These are phyloP conservation scores for Rhizopus stolonifer DNA, from an alignment of 371 early-diverging fungal genomes.

Conservation along the genomic window DNA sequence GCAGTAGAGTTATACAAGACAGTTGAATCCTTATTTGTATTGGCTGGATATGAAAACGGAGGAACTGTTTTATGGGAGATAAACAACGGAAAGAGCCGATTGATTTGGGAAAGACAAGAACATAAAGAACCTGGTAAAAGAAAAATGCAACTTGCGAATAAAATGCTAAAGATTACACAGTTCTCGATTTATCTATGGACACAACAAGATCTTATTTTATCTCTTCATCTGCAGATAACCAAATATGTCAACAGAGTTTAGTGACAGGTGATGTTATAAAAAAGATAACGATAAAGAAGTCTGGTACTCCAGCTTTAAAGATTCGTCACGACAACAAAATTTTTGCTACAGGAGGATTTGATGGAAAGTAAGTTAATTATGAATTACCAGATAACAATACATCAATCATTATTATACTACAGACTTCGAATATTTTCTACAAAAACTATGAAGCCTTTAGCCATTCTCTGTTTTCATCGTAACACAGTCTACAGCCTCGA, in stretches of 20 bases:
- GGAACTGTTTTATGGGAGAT: conserved; percentile 37
- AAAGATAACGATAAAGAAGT: conserved; percentile 38
- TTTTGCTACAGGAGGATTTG: conserved; percentile 56
- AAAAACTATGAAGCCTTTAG: conserved; percentile 49
- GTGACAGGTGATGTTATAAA: conserved; percentile 24
- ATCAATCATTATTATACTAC: not conserved
- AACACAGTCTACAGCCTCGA: conserved; percentile 43
- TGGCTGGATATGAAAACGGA: conserved; percentile 52
- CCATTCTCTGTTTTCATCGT: conserved; percentile 46
- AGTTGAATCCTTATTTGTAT: conserved; percentile 17
- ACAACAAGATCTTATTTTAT: conserved; percentile 19
- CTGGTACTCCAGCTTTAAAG: conserved; percentile 37
- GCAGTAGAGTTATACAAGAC: conserved; percentile 28
- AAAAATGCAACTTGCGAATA: not conserved
- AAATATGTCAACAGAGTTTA: conserved; percentile 38
- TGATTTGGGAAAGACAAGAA: conserved; percentile 34
- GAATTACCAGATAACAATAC: not conserved
- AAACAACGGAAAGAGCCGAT: not conserved
- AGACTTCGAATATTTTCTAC: conserved; percentile 52
- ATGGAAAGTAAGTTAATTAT: conserved; percentile 41
- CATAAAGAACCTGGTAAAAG: conserved; percentile 45
- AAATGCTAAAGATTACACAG: conserved; percentile 5
- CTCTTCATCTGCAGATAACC: conserved; percentile 46
- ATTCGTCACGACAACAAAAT: conserved; percentile 52
- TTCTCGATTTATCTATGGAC: conserved; percentile 32